These are phyloP conservation scores for Floccularia luteovirens DNA, from an alignment of 768 basidiomycete species.

Conservation along the genomic window DNA sequence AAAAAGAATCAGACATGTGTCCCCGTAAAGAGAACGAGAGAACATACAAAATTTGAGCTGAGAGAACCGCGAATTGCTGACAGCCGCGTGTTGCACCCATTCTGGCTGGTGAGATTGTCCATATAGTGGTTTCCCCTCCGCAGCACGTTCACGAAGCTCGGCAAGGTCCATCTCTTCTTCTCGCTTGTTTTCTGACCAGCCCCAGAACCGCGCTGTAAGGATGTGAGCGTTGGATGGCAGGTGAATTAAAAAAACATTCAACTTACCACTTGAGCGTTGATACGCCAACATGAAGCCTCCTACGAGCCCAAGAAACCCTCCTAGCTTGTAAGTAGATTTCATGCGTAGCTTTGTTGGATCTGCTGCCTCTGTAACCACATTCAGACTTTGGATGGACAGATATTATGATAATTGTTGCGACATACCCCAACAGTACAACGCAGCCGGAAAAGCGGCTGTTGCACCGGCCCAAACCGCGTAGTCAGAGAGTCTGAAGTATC, in stretches of 20 bases:
- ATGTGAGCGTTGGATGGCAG: constrained; percentile 4
- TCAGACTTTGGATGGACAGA: constrained; percentile 7
- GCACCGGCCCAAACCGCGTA: constrained; percentile 77
- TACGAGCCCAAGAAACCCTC: constrained; percentile 74
- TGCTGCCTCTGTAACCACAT: constrained; percentile 32
- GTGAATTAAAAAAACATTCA: constrained; percentile 7
- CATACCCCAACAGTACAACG: constrained; percentile 79
- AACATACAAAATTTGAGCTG: constrained; percentile 85
- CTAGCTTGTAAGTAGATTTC: constrained; percentile 36
- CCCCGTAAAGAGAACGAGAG: constrained; percentile 3
- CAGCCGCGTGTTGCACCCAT: constrained; percentile 84
- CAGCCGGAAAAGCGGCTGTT: constrained; percentile 77
- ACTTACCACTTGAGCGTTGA: constrained; percentile 81
- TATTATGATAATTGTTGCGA: constrained; percentile 7
- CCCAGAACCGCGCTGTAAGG: constrained; percentile 82
- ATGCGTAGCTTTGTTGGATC: constrained; percentile 33
- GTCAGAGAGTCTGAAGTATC: constrained; percentile 85
- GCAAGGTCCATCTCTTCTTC: constrained; percentile 73
- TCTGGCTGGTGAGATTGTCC: constrained; percentile 75
- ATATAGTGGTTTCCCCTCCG: constrained; percentile 79
- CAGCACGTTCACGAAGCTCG: constrained; percentile 70
- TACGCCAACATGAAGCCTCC: constrained; percentile 94
- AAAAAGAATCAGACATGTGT: constrained; percentile 3
- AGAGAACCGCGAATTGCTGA: constrained; percentile 86
- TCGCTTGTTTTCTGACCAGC: constrained; percentile 83